Evolutionary conservation across 2,329 filamentous ascomycete species (phyloP).

Genomic region (Botryotinia calthae): DNA sequence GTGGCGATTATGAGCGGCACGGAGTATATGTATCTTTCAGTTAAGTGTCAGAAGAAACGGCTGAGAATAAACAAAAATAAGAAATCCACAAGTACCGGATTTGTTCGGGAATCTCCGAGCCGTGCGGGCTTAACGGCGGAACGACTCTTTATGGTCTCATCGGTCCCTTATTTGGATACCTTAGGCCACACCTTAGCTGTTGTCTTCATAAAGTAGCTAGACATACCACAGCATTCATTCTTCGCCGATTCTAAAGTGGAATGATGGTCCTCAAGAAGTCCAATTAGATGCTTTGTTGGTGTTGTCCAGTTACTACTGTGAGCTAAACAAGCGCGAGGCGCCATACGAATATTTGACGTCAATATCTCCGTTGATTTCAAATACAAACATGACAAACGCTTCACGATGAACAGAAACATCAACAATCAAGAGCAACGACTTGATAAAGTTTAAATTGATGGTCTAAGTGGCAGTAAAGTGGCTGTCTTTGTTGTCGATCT

Average conservation of each 20-base stretch:
- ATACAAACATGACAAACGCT: not conserved
- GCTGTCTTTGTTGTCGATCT: not conserved
- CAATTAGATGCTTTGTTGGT: not conserved
- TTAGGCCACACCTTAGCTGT: not conserved
- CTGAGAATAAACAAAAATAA: not conserved
- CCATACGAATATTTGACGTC: not conserved
- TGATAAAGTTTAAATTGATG: not conserved
- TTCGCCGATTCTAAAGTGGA: not conserved
- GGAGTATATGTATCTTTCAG: not conserved
- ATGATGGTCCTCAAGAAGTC: not conserved
- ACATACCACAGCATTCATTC: too few relatives aligned
- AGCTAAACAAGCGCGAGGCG: not conserved
- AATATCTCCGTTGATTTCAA: conserved; percentile 5
- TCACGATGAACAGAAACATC: not conserved
- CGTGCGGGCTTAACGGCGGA: not conserved
- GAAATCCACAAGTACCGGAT: not conserved
- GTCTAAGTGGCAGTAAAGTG: not conserved
- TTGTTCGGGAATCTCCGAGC: not conserved
- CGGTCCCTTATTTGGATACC: not conserved
- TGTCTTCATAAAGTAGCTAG: not conserved
- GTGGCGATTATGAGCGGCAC: not conserved
- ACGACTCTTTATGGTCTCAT: not conserved
- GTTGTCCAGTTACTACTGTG: not conserved
- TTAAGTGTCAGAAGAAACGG: not conserved
- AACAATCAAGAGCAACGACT: not conserved